Evolutionary conservation across 306 rosid genomes (phyloP).

Genomic region (Echinosophora koreensis): DNA sequence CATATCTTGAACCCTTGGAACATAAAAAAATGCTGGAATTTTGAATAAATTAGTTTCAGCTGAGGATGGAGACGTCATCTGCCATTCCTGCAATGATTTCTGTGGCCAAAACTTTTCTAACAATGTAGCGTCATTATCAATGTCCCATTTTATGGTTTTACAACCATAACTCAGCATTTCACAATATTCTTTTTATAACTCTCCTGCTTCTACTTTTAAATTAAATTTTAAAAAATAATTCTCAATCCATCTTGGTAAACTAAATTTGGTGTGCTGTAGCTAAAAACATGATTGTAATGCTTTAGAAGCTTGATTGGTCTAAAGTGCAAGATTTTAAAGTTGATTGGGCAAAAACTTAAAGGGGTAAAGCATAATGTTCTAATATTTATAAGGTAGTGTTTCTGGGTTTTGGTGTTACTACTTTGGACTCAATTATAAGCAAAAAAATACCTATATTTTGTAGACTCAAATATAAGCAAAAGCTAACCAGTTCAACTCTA

Average conservation of each 20-base stretch:
- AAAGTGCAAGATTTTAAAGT: background rate
- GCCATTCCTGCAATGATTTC: conserved; percentile 6
- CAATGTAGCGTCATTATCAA: background rate
- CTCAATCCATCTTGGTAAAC: background rate
- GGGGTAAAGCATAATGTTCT: background rate
- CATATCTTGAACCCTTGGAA: background rate
- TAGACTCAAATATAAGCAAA: no score
- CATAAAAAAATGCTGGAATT: background rate
- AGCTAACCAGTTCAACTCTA: no score
- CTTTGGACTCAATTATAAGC: no score
- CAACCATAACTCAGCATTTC: background rate
- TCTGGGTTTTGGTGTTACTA: background rate
- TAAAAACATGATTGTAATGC: background rate
- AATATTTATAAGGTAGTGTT: background rate
- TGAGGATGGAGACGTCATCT: background rate
- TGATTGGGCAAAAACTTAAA: conserved; percentile 3
- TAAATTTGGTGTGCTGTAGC: background rate
- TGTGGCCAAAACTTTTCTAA: background rate
- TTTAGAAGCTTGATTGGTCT: conserved; percentile 3
- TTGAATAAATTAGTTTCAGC: background rate
- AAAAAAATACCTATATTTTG: no score
- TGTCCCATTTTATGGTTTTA: background rate
- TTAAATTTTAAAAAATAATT: background rate
- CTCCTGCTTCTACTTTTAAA: background rate
- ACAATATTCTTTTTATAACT: background rate